Conservation (phyloP, 2,329 filamentous ascomycete genomes). For the Fusarium lyarnte region DNA sequence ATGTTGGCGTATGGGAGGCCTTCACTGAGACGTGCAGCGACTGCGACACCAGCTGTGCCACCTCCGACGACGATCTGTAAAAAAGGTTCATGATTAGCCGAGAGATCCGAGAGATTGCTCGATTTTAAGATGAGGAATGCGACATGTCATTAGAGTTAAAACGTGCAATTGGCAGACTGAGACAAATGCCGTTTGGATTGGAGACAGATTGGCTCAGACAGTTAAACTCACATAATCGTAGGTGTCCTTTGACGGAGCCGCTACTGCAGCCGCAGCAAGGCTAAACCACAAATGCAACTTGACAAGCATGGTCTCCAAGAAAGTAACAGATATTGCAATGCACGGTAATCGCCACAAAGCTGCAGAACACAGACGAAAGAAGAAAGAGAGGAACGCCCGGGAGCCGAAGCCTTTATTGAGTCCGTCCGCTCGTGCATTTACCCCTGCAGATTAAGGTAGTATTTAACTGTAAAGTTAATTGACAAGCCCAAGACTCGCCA, state of each 20-base stretch:
- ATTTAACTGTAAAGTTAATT: background rate
- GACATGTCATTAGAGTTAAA: background rate
- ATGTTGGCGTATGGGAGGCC: constrained; percentile 31
- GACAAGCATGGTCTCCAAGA: constrained; percentile 17
- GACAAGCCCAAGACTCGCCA: background rate
- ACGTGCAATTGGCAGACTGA: background rate
- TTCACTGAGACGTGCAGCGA: constrained; percentile 46
- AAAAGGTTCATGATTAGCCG: background rate
- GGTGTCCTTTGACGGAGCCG: constrained; percentile 17
- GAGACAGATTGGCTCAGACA: background rate
- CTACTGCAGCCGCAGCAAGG: constrained; percentile 24
- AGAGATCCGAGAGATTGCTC: background rate
- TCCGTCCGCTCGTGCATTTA: background rate
- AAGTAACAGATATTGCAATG: background rate
- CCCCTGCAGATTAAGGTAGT: background rate
- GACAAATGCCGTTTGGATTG: background rate
- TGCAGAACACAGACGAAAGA: background rate
- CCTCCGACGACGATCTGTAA: constrained; percentile 44
- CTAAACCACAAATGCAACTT: constrained; percentile 27
- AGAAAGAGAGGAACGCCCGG: background rate
- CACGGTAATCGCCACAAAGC: background rate
- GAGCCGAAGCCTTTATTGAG: background rate
- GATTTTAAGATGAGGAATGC: background rate
- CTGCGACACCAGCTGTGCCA: constrained; percentile 45
- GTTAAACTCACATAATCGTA: constrained; percentile 33